Base-by-base conservation (phyloP, 495 filamentous ascomycete genomes). In the Talaromyces ruber region DNA sequence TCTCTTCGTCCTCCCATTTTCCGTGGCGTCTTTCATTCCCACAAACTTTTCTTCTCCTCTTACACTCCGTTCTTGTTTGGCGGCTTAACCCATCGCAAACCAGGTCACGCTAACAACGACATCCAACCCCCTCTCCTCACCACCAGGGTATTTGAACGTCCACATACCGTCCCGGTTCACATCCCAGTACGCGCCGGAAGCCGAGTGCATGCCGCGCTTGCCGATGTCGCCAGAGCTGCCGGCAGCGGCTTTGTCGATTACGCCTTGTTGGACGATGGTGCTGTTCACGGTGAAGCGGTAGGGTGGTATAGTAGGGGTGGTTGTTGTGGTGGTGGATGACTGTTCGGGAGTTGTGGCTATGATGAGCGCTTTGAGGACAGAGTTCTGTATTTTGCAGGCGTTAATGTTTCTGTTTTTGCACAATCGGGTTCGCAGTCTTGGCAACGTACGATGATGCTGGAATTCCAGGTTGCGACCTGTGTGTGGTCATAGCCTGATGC, bases 91-190 rank as follows among this genome's bases (percentile, higher is more conserved):
- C 62, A 82, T 65, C 16, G 76, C 73, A 61, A 97, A 89, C 94
- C 94, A 98, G 53, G 94, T 90, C 62, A 98, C 80, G 71, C 86
- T 92, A 58, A 98, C 82, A 61, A 98, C 91, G 58, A 96, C 87
- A 72, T 97, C 94, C 74, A 98, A 80, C 8, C 93, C 94, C 79
- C 85, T 88, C 70, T 77, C 83, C 75, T 92, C 90, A 22, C 85
- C 88, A 59, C 84, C 90, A 66, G 93, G 89, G 71, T 90, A 96
- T 79, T 98, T 98, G 79, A 86, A 95, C 70, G 86, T 97, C 91
- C 91, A 98, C 89, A 95, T 96, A 58, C 94, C 94, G 69, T 98
- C 94, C 62, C 86, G 91, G 80, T 95, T 93, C 68, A 94, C 91
- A 71, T 98, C 93, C 94, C 94, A 98, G 80, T 89, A 98, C 2